Evolutionary conservation across 192 early-diverging fungal genomes (phyloP).

Genomic region (Backusella morwellensis): DNA sequence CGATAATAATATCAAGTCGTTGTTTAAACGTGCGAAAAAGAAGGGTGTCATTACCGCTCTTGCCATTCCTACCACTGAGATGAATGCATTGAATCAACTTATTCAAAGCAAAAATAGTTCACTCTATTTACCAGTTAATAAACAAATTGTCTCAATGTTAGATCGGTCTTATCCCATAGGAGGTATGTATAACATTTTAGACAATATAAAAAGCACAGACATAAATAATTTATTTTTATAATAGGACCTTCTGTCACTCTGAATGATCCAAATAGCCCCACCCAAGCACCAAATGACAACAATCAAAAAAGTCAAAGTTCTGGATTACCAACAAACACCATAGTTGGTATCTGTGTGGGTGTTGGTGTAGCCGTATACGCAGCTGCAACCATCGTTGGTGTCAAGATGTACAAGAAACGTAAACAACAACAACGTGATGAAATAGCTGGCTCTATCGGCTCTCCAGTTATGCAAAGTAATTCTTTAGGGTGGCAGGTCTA

Average conservation of each 20-base stretch:
- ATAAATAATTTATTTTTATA: neutral
- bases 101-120: conserved; percentile 14
- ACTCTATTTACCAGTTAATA: conserved; percentile 13
- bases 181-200: neutral
- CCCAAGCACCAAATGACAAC: neutral
- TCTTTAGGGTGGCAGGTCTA: conserved; percentile 27
- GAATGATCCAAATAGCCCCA: neutral
- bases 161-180: conserved; percentile 27
- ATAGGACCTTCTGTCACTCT: neutral
- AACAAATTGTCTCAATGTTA: conserved; percentile 22
- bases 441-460: conserved; percentile 29
- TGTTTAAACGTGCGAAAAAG: neutral
- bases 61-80: conserved; percentile 19
- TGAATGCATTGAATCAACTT: conserved; percentile 13
- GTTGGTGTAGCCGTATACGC: conserved; percentile 36
- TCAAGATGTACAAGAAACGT: conserved; percentile 30
- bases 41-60: conserved; percentile 25
- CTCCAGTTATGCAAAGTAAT: conserved; percentile 40
- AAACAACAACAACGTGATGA: conserved; percentile 26
- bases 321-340: conserved; percentile 18
- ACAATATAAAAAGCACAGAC: neutral
- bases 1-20: neutral
- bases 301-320: neutral
- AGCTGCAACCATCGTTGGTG: conserved; percentile 33
- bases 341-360: conserved; percentile 38